Evolutionary conservation across 2,329 filamentous ascomycete species (phyloP).

Genomic region (Aspergillus melleus): DNA sequence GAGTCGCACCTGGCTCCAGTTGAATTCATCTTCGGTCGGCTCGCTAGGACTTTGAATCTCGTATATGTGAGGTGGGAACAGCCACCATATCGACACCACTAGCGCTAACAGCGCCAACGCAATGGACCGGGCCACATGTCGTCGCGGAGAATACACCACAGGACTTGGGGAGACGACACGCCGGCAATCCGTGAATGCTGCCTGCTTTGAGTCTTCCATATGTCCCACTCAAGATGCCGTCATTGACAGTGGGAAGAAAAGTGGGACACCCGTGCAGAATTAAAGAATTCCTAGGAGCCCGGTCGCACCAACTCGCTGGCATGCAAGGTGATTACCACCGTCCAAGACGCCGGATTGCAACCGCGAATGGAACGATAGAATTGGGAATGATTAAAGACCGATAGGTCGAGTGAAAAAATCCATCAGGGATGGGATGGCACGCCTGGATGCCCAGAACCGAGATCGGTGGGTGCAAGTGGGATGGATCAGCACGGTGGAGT

Average conservation of each 20-base stretch:
- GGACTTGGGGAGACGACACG: neutral
- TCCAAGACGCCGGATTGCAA: neutral
- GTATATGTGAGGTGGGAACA: neutral
- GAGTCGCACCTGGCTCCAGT: slow-evolving; percentile 14
- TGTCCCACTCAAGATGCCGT: neutral
- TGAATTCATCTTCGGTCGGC: slow-evolving; percentile 4
- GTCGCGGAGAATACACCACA: neutral
- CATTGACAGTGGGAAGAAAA: neutral
- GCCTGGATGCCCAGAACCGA: neutral
- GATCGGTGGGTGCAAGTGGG: neutral
- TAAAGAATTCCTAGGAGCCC: neutral
- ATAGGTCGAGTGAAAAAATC: neutral
- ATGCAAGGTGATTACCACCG: neutral
- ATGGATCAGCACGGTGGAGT: neutral
- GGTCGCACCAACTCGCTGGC: neutral
- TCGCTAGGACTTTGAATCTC: neutral
- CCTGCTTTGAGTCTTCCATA: slow-evolving; percentile 10
- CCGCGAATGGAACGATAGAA: slow-evolving; percentile 4
- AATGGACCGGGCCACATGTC: slow-evolving; percentile 3
- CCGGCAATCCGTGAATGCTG: neutral
- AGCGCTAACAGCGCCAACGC: slow-evolving; percentile 12
- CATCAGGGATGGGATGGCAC: neutral
- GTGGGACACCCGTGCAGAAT: neutral
- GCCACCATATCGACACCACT: slow-evolving; percentile 8
- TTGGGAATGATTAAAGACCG: slow-evolving; percentile 4